phyloP scores from a whole-genome alignment of 2,329 filamentous ascomycete genomes.

The Orbilia oligospora region DNA sequence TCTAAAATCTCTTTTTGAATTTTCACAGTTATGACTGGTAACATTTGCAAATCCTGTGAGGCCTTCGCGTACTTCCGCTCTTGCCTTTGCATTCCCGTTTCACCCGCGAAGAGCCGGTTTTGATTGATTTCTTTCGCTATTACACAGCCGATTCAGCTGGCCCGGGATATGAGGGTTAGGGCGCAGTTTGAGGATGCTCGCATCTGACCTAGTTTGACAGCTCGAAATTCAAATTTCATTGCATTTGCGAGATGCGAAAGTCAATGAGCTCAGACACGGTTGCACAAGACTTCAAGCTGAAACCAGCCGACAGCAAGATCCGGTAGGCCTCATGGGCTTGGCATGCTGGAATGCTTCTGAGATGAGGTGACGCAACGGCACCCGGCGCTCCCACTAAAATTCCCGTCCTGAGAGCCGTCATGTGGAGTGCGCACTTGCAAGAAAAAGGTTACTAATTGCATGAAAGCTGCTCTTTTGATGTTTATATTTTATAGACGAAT shows the following conservation, averaged over 20 bases:
- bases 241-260: background rate
- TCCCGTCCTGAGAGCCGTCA: conserved; percentile 46
- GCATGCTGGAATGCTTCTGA: conserved; percentile 35
- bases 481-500: conserved; percentile 35
- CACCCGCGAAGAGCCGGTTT: conserved; percentile 57
- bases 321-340: conserved; percentile 37
- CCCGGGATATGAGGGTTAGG: conserved; percentile 28
- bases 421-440: conserved; percentile 32
- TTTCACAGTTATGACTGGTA: conserved; percentile 43
- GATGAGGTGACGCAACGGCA: conserved; percentile 56
- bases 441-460: conserved; percentile 33
- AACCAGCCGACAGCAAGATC: conserved; percentile 40
- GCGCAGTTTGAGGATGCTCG: conserved; percentile 15
- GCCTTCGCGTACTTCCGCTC: conserved; percentile 58
- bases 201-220: conserved; percentile 37
- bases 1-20: background rate
- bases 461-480: conserved; percentile 26
- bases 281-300: conserved; percentile 30
- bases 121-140: conserved; percentile 17
- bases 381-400: conserved; percentile 28
- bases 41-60: conserved; percentile 46
- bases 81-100: conserved; percentile 61
- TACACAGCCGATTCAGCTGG: conserved; percentile 48
- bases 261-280: conserved; percentile 37
- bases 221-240: background rate